phyloP scores from a whole-genome alignment of 106 monocot species.

The Chionographis japonica region DNA sequence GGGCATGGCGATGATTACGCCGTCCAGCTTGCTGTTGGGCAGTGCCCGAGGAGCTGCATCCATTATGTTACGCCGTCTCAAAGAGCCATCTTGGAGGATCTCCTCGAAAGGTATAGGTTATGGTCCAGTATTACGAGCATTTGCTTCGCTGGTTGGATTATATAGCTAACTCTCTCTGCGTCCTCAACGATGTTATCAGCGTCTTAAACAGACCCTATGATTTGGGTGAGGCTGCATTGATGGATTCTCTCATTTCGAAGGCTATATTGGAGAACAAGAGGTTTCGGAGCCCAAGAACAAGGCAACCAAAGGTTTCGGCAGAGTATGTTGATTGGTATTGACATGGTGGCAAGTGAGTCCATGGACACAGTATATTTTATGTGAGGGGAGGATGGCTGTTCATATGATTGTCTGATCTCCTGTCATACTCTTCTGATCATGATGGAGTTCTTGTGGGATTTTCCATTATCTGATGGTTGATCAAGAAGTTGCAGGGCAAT shows the following conservation, averaged over 20 bases:
- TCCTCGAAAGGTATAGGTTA: conserved; percentile 48
- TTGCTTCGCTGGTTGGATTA: background rate
- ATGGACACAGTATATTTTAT: too few relatives aligned
- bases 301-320: conserved; percentile 20
- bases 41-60: conserved; percentile 88
- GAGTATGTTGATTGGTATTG: conserved; percentile 57
- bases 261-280: conserved; percentile 61
- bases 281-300: conserved; percentile 44
- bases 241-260: conserved; percentile 67
- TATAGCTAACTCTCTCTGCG: background rate
- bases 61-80: conserved; percentile 86
- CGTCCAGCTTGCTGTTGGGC: conserved; percentile 80
- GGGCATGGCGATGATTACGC: conserved; percentile 59
- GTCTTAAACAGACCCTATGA: conserved; percentile 53
- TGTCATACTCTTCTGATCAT: too few relatives aligned
- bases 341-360: background rate
- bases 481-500: too few relatives aligned
- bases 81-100: conserved; percentile 68
- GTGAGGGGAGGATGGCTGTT: too few relatives aligned
- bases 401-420: too few relatives aligned
- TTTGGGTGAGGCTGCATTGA: conserved; percentile 52
- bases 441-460: too few relatives aligned
- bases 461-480: too few relatives aligned
- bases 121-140: background rate
- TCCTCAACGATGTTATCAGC: conserved; percentile 16